Evolutionary conservation across 2,329 filamentous ascomycete genomes (phyloP), one percentile per base, ranked within the genome.

Genomic region (Botryotinia narcissicola): DNA sequence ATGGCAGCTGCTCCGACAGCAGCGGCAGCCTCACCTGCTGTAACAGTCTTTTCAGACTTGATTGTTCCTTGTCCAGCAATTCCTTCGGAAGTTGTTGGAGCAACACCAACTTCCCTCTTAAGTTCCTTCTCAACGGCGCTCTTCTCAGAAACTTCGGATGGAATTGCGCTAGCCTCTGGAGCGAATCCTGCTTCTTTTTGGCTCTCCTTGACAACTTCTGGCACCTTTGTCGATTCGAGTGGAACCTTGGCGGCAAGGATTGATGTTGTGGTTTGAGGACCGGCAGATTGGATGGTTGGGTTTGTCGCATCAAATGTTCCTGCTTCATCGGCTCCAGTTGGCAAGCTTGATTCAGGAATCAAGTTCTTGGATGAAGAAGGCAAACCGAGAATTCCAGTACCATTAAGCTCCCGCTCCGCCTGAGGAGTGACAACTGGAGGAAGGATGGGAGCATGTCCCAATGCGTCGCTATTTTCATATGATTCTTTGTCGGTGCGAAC

Each of bases 281-380:
- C 86, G 16, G 83, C 83, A 14, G 84, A 91, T 82, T 81, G 84
- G 78, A 83, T 89, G 77, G 78, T 84, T 78, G 77, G 81, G n/a
- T 85, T 87, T 78, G 85, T 87, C 78, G 85, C 87, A 78, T 85
- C 87, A 77, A 90, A 86, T 70, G 84, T 83, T 67, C 83, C 84
- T 72, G 84, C 83, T 42, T 81, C 81, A 74, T 79, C 79, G 71
- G 81, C 80, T 48, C 80, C 78, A 71, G 94, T 91, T 20, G 93
- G 92, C 76, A 96, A 86, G 82, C 92, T 93, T 12, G 93, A 95
- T 83, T 97, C 93, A 29, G 94, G 93, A 76, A 96, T 94, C 81
- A 93, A 85, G 82, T 86, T 90, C 75, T 85, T 87, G 63, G 87
- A 85, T 73, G 91, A 83, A 16, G 86, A 85, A 44, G 89, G 88